A percentile compares a stretch with the other conserved stretches of the same genome.
These are phyloP conservation scores for Cylindrotheca fusiformis DNA, from an alignment of 108 stramenopile genomes.

Conservation along the genomic window DNA sequence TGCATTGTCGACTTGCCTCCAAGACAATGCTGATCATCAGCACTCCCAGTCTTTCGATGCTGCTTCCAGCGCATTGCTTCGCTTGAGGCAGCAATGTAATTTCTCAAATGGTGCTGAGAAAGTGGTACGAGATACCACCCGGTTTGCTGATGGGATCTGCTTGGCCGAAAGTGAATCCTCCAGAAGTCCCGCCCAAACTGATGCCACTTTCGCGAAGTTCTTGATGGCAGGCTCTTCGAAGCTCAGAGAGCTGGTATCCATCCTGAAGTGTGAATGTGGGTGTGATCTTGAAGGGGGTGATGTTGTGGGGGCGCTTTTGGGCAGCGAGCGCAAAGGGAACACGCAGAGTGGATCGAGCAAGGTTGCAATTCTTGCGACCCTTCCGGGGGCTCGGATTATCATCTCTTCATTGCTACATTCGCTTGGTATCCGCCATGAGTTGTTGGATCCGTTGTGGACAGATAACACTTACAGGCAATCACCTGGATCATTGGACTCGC, in stretches of 20 bases:
- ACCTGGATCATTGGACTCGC: too few species aligned
- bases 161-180: constrained; percentile 9
- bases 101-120: constrained; percentile 16
- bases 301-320: constrained; percentile 1
- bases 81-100: constrained; percentile 24
- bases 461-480: too few species aligned
- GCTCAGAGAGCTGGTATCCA: constrained; percentile 53
- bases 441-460: constrained; percentile 7
- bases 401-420: constrained; percentile 59
- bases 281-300: constrained; percentile 13
- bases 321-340: background rate
- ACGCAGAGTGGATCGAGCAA: constrained; percentile 29
- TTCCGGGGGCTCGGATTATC: constrained; percentile 53
- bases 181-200: constrained; percentile 43
- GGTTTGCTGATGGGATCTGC: background rate
- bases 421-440: constrained; percentile 61
- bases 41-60: background rate
- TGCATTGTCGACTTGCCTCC: constrained; percentile 20
- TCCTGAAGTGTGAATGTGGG: constrained; percentile 54
- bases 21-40: background rate
- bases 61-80: constrained; percentile 23
- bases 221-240: constrained; percentile 63
- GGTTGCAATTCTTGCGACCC: constrained; percentile 69
- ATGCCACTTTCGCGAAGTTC: constrained; percentile 33
- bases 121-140: too few species aligned